Percentiles rank a stretch among this genome's conserved stretches.
These are phyloP conservation scores for Brassica carinata DNA, from an alignment of 345 rosid species.

Conservation along the genomic window DNA sequence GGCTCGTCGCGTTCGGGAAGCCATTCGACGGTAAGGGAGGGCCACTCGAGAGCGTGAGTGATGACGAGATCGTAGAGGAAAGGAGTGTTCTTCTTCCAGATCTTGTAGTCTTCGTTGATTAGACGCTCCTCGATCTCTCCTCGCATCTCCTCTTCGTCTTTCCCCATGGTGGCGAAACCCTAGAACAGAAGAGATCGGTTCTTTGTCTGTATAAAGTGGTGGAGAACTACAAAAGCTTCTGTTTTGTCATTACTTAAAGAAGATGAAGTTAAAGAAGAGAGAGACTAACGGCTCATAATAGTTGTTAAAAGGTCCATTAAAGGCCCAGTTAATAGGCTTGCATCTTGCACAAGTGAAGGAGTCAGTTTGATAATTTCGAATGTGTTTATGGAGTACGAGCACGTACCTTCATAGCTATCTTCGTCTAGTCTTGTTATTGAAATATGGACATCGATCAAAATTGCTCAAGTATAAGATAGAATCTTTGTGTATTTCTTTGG, in stretches of 20 bases:
- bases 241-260: conserved; percentile 7
- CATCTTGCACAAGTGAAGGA: no score
- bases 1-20: conserved; percentile 95
- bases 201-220: not conserved
- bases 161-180: conserved; percentile 57
- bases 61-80: conserved; percentile 95
- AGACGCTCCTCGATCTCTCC: conserved; percentile 93
- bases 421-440: conserved; percentile 30
- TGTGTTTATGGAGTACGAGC: no score
- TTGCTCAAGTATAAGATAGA: no score
- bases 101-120: conserved; percentile 96
- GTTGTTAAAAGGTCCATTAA: not conserved
- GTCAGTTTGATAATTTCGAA: no score
- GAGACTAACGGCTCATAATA: not conserved
- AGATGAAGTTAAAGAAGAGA: not conserved
- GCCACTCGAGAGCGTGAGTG: conserved; percentile 98
- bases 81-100: conserved; percentile 99
- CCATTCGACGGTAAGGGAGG: conserved; percentile 97
- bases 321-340: not conserved
- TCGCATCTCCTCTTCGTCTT: conserved; percentile 96
- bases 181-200: not conserved
- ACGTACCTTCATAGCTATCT: not conserved
- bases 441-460: no score
- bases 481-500: conserved; percentile 23
- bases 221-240: not conserved